Base-by-base conservation (phyloP, 2,329 filamentous ascomycete genomes). In the Beauveria sp. region DNA sequence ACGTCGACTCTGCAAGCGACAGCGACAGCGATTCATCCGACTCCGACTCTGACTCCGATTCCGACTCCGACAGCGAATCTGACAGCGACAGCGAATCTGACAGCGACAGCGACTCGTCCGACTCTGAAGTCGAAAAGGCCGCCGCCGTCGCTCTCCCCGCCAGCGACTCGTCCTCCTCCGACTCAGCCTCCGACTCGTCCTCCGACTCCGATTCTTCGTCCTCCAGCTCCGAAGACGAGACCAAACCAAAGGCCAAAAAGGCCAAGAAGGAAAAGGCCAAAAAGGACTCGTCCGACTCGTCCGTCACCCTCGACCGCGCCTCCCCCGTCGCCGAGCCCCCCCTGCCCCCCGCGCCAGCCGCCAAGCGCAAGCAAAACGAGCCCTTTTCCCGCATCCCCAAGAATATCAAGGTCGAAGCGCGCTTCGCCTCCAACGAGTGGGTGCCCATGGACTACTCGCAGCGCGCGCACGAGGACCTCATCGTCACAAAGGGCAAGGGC, bases 401-500 rank as follows among this genome's bases (percentile, higher is more conserved):
- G 74, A 83, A 87, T 72, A 83, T 85, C 68, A 77, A 78, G 65
- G 88, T 90, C 62, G 88, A 91, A 69, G 80, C 84, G 24, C 84
- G 79, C 69, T 87, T 92, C 68, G 72, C 85, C 3, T 92, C 88
- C 68, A 97, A 98, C 75, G 85, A 84, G 16, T 98, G 93, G 72
- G 81, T 91, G 12, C 81, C 86, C 24, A 91, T 97, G 73, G 87
- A 89, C 65, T 99, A 98, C 76, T 93, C 93, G 26, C 88, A 95
- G 68, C 86, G 86, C 67, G 96, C 96, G 9, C 90, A 93, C 71
- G 84, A 91, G 67, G 93, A 97, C 72, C 78, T 99, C 65, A 90
- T 92, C 54, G 84, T 96, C 45, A 98, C 93, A 38, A 91, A 89
- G 73, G 95, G 95, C 70, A 98, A 97, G 79, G 92, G 91, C 4